phyloP scores from a whole-genome alignment of 192 early-diverging fungal genomes.

The Globomyces pollinis-pini region DNA sequence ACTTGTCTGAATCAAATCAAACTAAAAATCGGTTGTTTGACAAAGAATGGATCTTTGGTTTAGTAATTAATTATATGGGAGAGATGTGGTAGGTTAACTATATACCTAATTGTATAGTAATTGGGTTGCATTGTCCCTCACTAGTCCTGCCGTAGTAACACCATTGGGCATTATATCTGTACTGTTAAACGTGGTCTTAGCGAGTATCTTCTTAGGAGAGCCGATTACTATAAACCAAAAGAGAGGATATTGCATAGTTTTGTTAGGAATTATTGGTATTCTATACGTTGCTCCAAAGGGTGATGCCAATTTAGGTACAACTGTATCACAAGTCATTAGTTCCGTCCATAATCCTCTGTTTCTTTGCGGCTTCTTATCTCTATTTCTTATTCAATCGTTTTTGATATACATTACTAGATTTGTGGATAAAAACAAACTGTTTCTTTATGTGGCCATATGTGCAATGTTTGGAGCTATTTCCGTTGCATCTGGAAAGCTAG shows the following conservation, averaged over 20 bases:
- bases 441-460: slow-evolving; percentile 2
- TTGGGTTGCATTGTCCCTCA: slow-evolving; percentile 9
- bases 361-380: background rate
- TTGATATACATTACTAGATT: background rate
- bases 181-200: slow-evolving; percentile 4
- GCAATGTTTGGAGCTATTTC: slow-evolving; percentile 8
- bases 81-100: too few relatives aligned
- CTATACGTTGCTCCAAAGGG: slow-evolving; percentile 13
- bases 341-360: background rate
- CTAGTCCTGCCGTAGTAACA: slow-evolving; percentile 5
- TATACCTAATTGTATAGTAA: too few relatives aligned
- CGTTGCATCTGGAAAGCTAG: slow-evolving; percentile 3
- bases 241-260: slow-evolving; percentile 2
- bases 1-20: background rate
- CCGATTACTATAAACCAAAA: background rate
- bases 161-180: slow-evolving; percentile 16
- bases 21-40: background rate
- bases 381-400: background rate
- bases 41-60: slow-evolving; percentile 6
- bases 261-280: slow-evolving; percentile 12
- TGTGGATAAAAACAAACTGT: background rate
- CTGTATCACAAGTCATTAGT: background rate
- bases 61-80: slow-evolving; percentile 10
- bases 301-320: background rate
- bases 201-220: slow-evolving; percentile 1